These are phyloP conservation scores for Colletotrichum abscissum DNA, from an alignment of 2,329 filamentous ascomycete genomes.

Conservation along the genomic window DNA sequence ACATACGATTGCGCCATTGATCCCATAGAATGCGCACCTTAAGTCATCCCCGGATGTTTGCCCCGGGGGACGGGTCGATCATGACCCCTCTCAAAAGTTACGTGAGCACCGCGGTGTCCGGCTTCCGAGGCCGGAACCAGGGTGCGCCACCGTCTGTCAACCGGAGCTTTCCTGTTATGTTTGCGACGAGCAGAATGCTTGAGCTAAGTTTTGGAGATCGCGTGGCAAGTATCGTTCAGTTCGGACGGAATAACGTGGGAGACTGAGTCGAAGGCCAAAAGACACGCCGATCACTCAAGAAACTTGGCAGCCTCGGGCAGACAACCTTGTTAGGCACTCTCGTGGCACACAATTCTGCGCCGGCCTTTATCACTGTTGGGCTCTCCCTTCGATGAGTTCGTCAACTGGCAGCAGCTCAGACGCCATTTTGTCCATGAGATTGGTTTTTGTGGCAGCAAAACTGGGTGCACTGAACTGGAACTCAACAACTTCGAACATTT, in stretches of 20 bases:
- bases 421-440: background rate
- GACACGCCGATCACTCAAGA: background rate
- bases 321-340: background rate
- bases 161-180: background rate
- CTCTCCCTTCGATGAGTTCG: background rate
- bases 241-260: background rate
- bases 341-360: background rate
- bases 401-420: background rate
- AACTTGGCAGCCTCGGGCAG: background rate
- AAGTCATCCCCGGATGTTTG: background rate
- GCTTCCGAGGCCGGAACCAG: background rate
- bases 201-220: background rate
- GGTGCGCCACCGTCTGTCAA: background rate
- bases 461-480: background rate
- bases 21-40: background rate
- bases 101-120: background rate
- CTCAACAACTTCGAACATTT: no score
- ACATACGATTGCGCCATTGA: constrained; percentile 3
- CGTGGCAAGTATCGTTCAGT: background rate
- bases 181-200: background rate
- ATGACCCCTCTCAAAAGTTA: background rate
- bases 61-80: background rate
- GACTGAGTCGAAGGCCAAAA: background rate
- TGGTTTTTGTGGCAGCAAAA: background rate
- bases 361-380: background rate